Evolutionary conservation across 2,329 filamentous ascomycete genomes (phyloP).

Genomic region (Alternaria sp.): DNA sequence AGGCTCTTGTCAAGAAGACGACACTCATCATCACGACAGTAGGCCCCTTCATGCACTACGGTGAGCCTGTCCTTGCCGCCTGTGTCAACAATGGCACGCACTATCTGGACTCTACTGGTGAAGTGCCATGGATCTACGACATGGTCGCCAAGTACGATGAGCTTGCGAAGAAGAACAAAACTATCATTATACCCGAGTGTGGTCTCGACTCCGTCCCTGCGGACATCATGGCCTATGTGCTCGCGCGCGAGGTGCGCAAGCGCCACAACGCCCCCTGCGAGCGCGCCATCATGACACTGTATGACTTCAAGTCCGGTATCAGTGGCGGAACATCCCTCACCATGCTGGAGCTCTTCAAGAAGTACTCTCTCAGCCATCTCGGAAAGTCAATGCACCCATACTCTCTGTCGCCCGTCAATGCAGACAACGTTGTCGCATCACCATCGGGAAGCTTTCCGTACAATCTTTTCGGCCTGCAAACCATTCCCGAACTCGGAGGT

Average conservation of each 20-base stretch:
- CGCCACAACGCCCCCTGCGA: slow-evolving; percentile 60
- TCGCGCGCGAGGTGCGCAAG: slow-evolving; percentile 62
- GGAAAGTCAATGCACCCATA: slow-evolving; percentile 60
- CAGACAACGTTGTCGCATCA: slow-evolving; percentile 45
- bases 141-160: slow-evolving; percentile 69
- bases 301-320: slow-evolving; percentile 58
- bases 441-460: slow-evolving; percentile 51
- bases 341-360: slow-evolving; percentile 64
- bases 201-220: slow-evolving; percentile 69
- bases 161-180: slow-evolving; percentile 65
- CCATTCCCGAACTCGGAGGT: slow-evolving; percentile 67
- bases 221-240: slow-evolving; percentile 63
- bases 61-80: slow-evolving; percentile 70
- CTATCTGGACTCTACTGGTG: slow-evolving; percentile 72
- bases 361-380: slow-evolving; percentile 58
- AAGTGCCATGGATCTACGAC: slow-evolving; percentile 69
- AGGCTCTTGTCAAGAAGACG: slow-evolving; percentile 62
- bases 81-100: slow-evolving; percentile 72
- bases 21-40: slow-evolving; percentile 68
- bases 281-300: slow-evolving; percentile 62
- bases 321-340: slow-evolving; percentile 72
- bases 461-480: slow-evolving; percentile 60
- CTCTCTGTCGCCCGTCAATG: slow-evolving; percentile 58
- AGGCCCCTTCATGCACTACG: slow-evolving; percentile 70
- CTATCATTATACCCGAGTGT: slow-evolving; percentile 67